Evolutionary conservation across 495 filamentous ascomycete species (phyloP), one percentile per base, ranked within the genome.

Genomic region (Penicillium fimorum): DNA sequence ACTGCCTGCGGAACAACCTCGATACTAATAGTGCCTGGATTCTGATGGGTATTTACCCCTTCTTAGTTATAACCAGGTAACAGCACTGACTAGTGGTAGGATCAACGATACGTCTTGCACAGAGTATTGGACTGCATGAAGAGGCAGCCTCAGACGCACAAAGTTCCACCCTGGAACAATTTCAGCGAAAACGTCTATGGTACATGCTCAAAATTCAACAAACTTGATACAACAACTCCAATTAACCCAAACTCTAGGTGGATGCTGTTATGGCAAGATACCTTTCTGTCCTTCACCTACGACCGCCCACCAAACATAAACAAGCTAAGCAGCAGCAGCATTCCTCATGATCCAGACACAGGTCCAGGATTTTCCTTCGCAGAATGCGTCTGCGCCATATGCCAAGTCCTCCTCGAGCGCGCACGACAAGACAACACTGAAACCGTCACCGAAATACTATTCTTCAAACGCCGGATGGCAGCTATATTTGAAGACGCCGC

Each of bases 251-350:
- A 22, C 7, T 18, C 13, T 7, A 67, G 66, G 66, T 82, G 79
- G 79, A 70, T 69, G 3, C 63, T 82, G 15, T 55, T 79, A n/a
- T 82, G 79, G 79, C 79, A 81, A 61, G 79, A 82, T 50, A 76
- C 72, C 18, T 69, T 79, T 22, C 66, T 82, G 1, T 80, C 75
- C 5, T 75, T 82, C 29, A 76, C 76, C 6, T 82, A 80, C 59
- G 79, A 82, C 56, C 60, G 79, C 17, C 74, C 71, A 7, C 51
- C 45, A 1, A 76, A 71, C 18, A 67, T 68, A 0, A 71, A 68
- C 7, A 67, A 70, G 4, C 67, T 60, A 12, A 68, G 61, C 27
- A 69, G 71, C 27, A 69, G 71, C 50, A 61, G 66, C 15, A 71
- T 77, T 40, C 70, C 73, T 6, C 57, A 67, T 35, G 56, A 42